A percentile compares a stretch with the other conserved stretches of the same genome.
Evolutionary conservation across 2,329 filamentous ascomycete genomes (phyloP).

Genomic region (Paramyrothecium roridum): DNA sequence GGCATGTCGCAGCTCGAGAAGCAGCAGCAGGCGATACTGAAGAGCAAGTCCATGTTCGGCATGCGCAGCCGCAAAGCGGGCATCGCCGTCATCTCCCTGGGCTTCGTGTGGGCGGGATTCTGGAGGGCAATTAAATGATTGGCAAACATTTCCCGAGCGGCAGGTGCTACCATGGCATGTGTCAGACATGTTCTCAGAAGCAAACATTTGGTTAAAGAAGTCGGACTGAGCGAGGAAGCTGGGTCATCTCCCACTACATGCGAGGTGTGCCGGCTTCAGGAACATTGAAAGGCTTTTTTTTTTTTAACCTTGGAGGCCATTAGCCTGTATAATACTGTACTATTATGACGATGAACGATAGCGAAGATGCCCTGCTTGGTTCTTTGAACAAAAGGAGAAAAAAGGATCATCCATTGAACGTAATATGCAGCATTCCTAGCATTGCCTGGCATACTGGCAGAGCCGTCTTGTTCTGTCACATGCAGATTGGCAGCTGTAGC

Average conservation of each 20-base stretch:
- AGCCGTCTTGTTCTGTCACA: too few species aligned
- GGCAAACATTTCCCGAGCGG: constrained; percentile 14
- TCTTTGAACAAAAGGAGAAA: too few species aligned
- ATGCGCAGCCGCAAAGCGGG: constrained; percentile 68
- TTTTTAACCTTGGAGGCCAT: too few species aligned
- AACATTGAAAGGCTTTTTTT: too few species aligned
- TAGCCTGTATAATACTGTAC: constrained; percentile 5
- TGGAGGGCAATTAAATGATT: constrained; percentile 60
- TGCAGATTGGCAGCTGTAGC: too few species aligned
- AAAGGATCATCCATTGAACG: too few species aligned
- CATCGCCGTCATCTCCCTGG: constrained; percentile 64
- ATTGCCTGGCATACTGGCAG: too few species aligned
- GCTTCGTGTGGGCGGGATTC: constrained; percentile 66
- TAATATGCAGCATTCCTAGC: too few species aligned
- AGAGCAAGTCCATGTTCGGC: constrained; percentile 68
- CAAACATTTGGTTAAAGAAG: neutral
- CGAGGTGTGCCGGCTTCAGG: too few species aligned
- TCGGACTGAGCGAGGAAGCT: neutral
- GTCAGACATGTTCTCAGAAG: neutral
- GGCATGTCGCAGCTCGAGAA: constrained; percentile 69
- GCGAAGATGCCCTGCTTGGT: too few species aligned
- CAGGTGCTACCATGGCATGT: neutral
- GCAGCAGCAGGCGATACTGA: constrained; percentile 63
- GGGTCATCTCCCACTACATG: too few species aligned
- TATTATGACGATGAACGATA: neutral